Conservation (phyloP, 495 filamentous ascomycete genomes). For the Letharia lupina region DNA sequence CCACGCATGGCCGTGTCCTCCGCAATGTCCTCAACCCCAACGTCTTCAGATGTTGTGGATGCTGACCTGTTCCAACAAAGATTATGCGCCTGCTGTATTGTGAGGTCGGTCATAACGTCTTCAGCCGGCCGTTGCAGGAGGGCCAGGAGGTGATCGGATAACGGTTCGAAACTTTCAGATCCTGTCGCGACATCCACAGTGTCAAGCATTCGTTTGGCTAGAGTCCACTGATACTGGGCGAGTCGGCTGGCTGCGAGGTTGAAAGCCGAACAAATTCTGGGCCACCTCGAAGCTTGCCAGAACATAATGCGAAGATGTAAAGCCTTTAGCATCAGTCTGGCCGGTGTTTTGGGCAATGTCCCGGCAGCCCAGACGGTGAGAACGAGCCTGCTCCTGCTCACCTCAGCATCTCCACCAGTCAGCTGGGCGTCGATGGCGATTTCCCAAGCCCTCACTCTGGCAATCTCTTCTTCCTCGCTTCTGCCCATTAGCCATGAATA, state of each 20-base stretch:
- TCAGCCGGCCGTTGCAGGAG: slow-evolving; percentile 71
- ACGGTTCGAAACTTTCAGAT: slow-evolving; percentile 48
- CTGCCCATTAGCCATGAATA: slow-evolving; percentile 73
- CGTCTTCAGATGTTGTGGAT: slow-evolving; percentile 51
- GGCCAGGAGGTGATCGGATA: slow-evolving; percentile 66
- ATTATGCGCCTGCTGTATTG: slow-evolving; percentile 83
- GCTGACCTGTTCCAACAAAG: slow-evolving; percentile 80
- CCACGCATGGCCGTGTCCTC: slow-evolving; percentile 81
- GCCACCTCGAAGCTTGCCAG: slow-evolving; percentile 57
- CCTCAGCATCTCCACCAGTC: slow-evolving; percentile 83
- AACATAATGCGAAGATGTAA: slow-evolving; percentile 82
- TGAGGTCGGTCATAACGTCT: slow-evolving; percentile 63
- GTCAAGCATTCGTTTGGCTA: slow-evolving; percentile 57
- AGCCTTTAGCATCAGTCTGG: slow-evolving; percentile 83
- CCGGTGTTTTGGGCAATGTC: slow-evolving; percentile 76
- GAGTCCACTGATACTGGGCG: slow-evolving; percentile 70
- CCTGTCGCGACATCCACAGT: slow-evolving; percentile 31
- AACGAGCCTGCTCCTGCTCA: slow-evolving; percentile 77
- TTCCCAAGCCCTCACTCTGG: slow-evolving; percentile 84
- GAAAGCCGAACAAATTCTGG: slow-evolving; percentile 32
- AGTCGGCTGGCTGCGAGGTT: slow-evolving; percentile 59
- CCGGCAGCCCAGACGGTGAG: slow-evolving; percentile 83
- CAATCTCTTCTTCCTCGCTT: slow-evolving; percentile 77
- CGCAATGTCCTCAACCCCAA: slow-evolving; percentile 70
- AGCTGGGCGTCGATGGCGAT: slow-evolving; percentile 93